Base-by-base conservation (phyloP, 768 basidiomycete genomes). In the Tylopilus subfusipes region DNA sequence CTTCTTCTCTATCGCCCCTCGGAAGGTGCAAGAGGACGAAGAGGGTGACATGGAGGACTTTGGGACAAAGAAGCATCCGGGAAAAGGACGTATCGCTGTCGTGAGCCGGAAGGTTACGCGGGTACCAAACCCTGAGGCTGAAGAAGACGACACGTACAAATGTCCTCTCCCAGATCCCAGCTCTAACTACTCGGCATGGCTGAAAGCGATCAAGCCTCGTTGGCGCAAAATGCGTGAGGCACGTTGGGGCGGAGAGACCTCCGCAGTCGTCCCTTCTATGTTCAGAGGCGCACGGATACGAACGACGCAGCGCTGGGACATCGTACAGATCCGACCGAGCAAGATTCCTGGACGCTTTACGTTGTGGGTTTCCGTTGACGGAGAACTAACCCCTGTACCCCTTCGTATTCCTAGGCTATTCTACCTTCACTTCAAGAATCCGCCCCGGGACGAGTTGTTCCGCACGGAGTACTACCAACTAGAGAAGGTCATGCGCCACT, bases 401-500 rank as follows among this genome's bases (percentile, higher is more conserved):
- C 77, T 99, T 18, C 84, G 93, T 2, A 86, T 99, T 42, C 86
- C 91, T 3, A 83, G 96, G 33, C 86, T 95, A 63, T 97, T 98
- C 70, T 98, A 96, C 70, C 78, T 98, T 54, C 95, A 98, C 65
- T 78, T 96, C 53, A 86, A 93, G 68, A 80, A 79, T 21, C 76
- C 85, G 0, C 78, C 86, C 0, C 77, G 75, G n/a, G 75, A 80
- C n/a, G 79, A 77, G 3, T 71, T 86, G 25, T 95, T 95, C 72
- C 82, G 76, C 31, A 75, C 80, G 3, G 82, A 85, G 36, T 76
- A 79, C 60, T 96, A 96, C 66, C 70, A 81, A 14, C 77, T 77
- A 56, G 86, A 91, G 56, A 83, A 86, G 55, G 88, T 93, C 13
- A 81, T 81, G 2, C 78, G 89, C 18, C 87, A 82, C 55, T 71